Conservation (phyloP, 2,329 filamentous ascomycete genomes). For the Beauveria rudraprayagi region DNA sequence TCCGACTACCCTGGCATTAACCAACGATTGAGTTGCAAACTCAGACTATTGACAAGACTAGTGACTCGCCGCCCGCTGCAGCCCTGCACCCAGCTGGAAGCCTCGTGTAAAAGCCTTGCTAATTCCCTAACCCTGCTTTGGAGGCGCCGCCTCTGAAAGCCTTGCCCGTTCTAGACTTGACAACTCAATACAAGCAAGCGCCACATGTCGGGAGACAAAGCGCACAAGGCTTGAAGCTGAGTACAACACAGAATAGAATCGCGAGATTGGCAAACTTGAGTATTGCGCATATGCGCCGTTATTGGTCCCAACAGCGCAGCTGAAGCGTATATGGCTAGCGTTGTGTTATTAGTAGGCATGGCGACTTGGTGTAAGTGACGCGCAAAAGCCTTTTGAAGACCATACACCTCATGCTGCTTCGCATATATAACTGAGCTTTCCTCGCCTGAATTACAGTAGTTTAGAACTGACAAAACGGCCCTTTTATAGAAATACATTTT, state of each 20-base stretch:
- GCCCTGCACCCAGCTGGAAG: background rate
- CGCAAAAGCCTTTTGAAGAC: background rate
- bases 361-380: background rate
- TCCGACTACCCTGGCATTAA: background rate
- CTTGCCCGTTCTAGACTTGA: conserved; percentile 5
- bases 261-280: background rate
- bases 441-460: background rate
- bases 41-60: background rate
- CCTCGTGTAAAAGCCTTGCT: background rate
- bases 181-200: background rate
- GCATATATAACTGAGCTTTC: background rate
- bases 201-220: conserved; percentile 1
- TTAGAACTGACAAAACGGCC: no score
- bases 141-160: background rate
- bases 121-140: background rate
- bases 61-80: background rate
- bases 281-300: background rate
- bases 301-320: background rate
- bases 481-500: background rate
- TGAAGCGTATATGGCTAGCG: background rate
- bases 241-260: background rate
- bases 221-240: conserved; percentile 7
- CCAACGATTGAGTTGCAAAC: background rate
- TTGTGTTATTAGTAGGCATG: background rate
- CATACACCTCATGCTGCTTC: no score